Evolutionary conservation across 768 basidiomycete species (phyloP), one percentile per base, ranked within the genome.

Genomic region (Phanerodontia chrysosporium): DNA sequence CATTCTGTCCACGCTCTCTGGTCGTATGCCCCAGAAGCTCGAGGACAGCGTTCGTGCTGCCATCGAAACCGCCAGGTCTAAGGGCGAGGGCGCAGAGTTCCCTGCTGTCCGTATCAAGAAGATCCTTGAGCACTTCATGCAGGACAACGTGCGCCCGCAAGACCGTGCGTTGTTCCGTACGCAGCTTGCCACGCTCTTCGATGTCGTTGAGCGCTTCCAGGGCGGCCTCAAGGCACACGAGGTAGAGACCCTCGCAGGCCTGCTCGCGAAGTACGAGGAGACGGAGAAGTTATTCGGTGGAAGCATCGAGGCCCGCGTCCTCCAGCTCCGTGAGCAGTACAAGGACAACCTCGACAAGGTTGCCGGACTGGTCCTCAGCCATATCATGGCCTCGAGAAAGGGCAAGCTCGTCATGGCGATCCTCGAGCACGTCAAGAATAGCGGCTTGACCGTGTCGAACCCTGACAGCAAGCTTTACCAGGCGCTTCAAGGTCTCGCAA

Each of bases 261-360:
- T 98, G 62, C 77, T 99, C 57, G 83, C 79, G 39, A 81, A 83
- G 52, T 98, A 97, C 69, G 88, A 84, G 66, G 79, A 83, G 52
- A 95, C 95, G 0, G 96, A 98, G 75, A 90, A 87, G 70, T 74
- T 98, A 14, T 99, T 99, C 67, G 91, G 92, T 45, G 95, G 94
- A 44, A 90, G 90, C 69, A 95, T 97, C 62, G 95, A 98, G 74
- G 89, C 92, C 51, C 86, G 95, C 42, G 88, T 98, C 51, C 80
- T 98, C 58, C 82, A 86, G 52, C 83, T 99, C 42, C 84, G 97
- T 56, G 97, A 98, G 53, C 87, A 94, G 65, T 74, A 95, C 79
- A 96, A 95, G 76, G 92, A 95, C 62, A 81, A 94, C 64, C 84
- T 97, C 36, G 95, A 98, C 72, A 85, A 87, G 58, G 97, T 92